Conservation (phyloP, 495 filamentous ascomycete species). For the Aspergillus steynii region DNA sequence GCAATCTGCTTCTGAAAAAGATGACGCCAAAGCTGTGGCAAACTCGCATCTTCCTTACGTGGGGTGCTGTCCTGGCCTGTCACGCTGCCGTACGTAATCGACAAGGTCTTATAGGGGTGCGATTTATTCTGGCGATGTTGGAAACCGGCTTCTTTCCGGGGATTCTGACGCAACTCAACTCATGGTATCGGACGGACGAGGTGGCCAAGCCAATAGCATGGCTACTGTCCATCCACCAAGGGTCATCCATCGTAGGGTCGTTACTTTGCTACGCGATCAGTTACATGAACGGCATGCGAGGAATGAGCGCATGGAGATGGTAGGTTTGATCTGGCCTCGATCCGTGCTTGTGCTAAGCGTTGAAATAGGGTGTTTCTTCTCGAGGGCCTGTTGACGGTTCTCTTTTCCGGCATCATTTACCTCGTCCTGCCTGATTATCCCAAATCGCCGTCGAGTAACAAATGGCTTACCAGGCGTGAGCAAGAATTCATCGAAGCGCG, state of each 20-base stretch:
- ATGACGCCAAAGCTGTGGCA: conserved; percentile 37
- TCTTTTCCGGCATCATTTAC: conserved; percentile 32
- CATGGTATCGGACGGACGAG: conserved; percentile 42
- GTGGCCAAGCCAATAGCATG: conserved; percentile 31
- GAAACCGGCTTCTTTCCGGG: conserved; percentile 43
- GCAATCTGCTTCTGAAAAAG: conserved; percentile 34
- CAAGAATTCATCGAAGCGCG: conserved; percentile 42
- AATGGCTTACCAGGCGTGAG: conserved; percentile 42
- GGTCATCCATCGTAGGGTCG: conserved; percentile 32
- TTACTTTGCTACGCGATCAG: conserved; percentile 36
- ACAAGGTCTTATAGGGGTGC: conserved; percentile 27
- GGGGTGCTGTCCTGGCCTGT: conserved; percentile 37
- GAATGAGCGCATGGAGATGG: conserved; percentile 42
- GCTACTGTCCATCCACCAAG: conserved; percentile 33
- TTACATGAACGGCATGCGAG: conserved; percentile 30
- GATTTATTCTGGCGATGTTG: conserved; percentile 38
- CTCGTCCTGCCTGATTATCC: conserved; percentile 37
- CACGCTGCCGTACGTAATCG: conserved; percentile 37
- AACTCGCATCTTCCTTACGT: conserved; percentile 36
- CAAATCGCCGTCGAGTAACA: conserved; percentile 25
- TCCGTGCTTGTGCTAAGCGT: neutral
- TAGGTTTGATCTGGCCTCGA: neutral
- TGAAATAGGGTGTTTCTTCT: conserved; percentile 31
- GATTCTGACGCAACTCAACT: conserved; percentile 33
- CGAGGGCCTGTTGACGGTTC: conserved; percentile 39